Conservation (phyloP, 176 grass and related monocot genomes). For the Oryza coarctata region DNA sequence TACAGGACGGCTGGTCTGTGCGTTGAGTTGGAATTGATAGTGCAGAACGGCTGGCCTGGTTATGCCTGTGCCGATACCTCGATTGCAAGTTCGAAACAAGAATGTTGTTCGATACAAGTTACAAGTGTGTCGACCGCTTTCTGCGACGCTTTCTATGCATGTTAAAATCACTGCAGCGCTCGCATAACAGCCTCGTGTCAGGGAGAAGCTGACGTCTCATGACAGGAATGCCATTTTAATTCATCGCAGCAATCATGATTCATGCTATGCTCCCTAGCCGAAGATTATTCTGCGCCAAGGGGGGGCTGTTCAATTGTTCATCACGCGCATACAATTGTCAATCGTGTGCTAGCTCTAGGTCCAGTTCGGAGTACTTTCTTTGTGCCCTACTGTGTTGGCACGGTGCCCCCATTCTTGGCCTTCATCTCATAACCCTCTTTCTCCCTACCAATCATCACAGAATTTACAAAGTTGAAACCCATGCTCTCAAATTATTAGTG, state of each 20-base stretch:
- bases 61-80: not conserved
- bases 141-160: too few relatives aligned
- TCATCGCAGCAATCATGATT: too few relatives aligned
- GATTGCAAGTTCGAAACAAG: not conserved
- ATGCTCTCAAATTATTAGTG: not conserved
- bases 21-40: too few relatives aligned
- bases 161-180: too few relatives aligned
- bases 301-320: not conserved
- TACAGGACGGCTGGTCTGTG: not conserved
- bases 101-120: too few relatives aligned
- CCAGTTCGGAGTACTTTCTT: not conserved
- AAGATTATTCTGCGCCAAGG: not conserved
- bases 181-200: too few relatives aligned
- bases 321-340: not conserved
- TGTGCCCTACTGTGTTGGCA: not conserved
- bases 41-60: not conserved
- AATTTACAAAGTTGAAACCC: not conserved
- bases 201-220: too few relatives aligned
- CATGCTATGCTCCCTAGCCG: not conserved
- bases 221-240: too few relatives aligned
- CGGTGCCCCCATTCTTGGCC: slow-evolving; percentile 14
- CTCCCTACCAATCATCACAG: slow-evolving; percentile 19
- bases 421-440: not conserved
- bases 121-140: too few relatives aligned
- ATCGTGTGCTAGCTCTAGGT: not conserved